A percentile compares a stretch with the other conserved stretches of the same genome.
Evolutionary conservation across 2,329 filamentous ascomycete genomes (phyloP).

Genomic region (Colletotrichum musicola): DNA sequence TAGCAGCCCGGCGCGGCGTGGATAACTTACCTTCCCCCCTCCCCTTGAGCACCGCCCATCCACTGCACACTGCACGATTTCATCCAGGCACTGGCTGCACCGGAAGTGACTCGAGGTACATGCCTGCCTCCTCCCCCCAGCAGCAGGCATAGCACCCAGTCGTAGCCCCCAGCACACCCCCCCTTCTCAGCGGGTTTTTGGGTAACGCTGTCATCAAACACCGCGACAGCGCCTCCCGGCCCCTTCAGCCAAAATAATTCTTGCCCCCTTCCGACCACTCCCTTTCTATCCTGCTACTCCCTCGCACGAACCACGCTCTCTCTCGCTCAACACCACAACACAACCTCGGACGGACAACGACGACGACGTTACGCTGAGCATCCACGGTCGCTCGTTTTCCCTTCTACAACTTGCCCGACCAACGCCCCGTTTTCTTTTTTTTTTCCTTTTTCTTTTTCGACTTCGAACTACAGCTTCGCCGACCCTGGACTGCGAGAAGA

Average conservation of each 20-base stretch:
- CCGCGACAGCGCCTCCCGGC: constrained; percentile 39
- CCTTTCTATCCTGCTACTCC: constrained; percentile 36
- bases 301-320: constrained; percentile 38
- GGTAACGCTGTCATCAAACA: constrained; percentile 40
- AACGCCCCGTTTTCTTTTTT: not conserved
- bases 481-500: constrained; percentile 22
- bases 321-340: constrained; percentile 33
- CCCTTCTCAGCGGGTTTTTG: constrained; percentile 37
- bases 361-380: constrained; percentile 35
- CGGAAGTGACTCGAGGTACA: constrained; percentile 19
- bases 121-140: not conserved
- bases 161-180: constrained; percentile 9
- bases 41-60: constrained; percentile 13
- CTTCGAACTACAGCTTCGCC: constrained; percentile 5
- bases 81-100: not conserved
- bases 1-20: constrained; percentile 4
- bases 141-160: constrained; percentile 4
- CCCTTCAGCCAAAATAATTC: constrained; percentile 40
- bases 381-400: constrained; percentile 35
- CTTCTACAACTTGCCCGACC: constrained; percentile 10
- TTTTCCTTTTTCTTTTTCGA: not conserved
- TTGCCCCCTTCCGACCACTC: constrained; percentile 40
- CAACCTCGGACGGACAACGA: constrained; percentile 34
- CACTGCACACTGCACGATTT: constrained; percentile 12
- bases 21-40: constrained; percentile 25